phyloP scores from a whole-genome alignment of 345 rosid species.

The Lumnitzera racemosa region DNA sequence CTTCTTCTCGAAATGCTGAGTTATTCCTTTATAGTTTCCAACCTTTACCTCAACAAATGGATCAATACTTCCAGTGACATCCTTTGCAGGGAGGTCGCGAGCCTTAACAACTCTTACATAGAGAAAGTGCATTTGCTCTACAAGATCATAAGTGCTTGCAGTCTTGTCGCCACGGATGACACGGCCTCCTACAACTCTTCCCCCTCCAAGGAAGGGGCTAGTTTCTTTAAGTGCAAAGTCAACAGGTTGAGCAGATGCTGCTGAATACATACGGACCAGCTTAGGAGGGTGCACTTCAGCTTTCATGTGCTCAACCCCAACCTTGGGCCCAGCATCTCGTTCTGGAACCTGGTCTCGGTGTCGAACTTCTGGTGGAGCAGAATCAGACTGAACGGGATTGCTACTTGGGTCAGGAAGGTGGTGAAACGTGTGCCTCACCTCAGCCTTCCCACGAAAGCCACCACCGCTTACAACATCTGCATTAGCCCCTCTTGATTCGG shows the following conservation, averaged over 20 bases:
- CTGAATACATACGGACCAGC: conserved; percentile 64
- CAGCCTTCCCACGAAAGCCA: conserved; percentile 17
- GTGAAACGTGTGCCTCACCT: conserved; percentile 57
- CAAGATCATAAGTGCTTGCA: conserved; percentile 93
- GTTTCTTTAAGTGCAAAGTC: conserved; percentile 91
- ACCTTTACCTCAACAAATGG: conserved; percentile 90
- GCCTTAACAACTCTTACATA: conserved; percentile 96
- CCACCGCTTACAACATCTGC: conserved; percentile 6
- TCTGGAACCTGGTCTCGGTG: conserved; percentile 37
- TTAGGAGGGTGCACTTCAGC: conserved; percentile 57
- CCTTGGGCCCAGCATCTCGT: conserved; percentile 18
- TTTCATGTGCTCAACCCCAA: conserved; percentile 63
- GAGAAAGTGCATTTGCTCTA: conserved; percentile 90
- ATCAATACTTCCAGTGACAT: conserved; percentile 85
- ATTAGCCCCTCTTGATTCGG: conserved; percentile 15
- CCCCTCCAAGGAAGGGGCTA: conserved; percentile 91
- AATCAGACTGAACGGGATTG: conserved; percentile 37
- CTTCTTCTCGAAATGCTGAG: conserved; percentile 83
- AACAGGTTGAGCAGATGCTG: conserved; percentile 57
- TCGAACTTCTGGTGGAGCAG: conserved; percentile 26
- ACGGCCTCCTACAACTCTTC: conserved; percentile 80
- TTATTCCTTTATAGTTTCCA: conserved; percentile 91
- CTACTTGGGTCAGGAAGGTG: conserved; percentile 73
- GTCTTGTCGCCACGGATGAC: conserved; percentile 75
- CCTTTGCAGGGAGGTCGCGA: conserved; percentile 84